Evolutionary conservation across 805 yeast genomes (phyloP), one percentile per base, ranked within the genome.

Genomic region (Saturnispora silvae): DNA sequence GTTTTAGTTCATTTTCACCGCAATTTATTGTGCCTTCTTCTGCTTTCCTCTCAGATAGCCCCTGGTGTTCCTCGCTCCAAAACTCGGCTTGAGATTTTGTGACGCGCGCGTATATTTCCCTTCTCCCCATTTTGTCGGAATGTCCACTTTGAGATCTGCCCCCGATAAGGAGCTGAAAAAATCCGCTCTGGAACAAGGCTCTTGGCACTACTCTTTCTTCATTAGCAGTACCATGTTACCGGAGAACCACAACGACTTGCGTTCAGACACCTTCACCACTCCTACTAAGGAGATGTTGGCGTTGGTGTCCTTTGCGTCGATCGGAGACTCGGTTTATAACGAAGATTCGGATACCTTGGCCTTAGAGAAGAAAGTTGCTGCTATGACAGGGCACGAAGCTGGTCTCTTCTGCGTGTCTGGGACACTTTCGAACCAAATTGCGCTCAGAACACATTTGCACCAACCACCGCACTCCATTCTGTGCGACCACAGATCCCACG

Each of bases 261-360:
- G 78, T 54, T 69, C 89, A 49, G 97, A 87, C 57, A 87, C 96
- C 2, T 84, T 85, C 68, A 86, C 96, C 4, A 81, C 81, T 6
- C 96, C 96, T 20, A 75, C 95, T 0, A 61, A 63, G 20, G 64
- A 71, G 32, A 84, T 86, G 89, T 54, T 81, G 16, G 66, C 71
- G 38, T 77, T 85, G 28, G 75, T 72, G 31, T 33, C 64, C 18
- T 48, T 54, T 4, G 71, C 82, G 23, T 60, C 87, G 1, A 65
- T 72, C 32, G 96, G 96, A 28, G 96, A 87, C 52, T 71, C 89
- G 5, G 96, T 87, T n/a, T 84, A 84, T 61, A 68, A 74, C 45
- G 96, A 87, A 54, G 97, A 87, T 56, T 59, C 59, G 16, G 75
- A 78, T 45, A 83, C 95, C 18, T 56, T 67, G 19, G 69, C 61